Evolutionary conservation across 768 basidiomycete genomes (phyloP).

Genomic region (Mycena vitilis): DNA sequence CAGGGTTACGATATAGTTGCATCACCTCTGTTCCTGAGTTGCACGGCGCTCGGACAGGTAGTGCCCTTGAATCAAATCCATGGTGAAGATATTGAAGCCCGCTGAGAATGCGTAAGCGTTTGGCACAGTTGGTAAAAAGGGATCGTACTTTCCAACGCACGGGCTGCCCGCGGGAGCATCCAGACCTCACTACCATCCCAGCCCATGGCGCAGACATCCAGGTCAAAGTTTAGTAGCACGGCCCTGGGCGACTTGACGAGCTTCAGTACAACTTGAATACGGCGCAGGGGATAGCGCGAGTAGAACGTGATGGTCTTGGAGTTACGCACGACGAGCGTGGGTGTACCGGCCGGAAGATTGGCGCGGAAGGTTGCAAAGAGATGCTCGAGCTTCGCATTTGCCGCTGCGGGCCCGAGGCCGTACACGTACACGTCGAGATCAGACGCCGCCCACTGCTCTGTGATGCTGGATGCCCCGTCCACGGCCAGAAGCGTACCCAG

Average conservation of each 20-base stretch:
- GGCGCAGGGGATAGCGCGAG: conserved; percentile 19
- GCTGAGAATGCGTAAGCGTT: conserved; percentile 3
- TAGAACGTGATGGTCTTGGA: conserved; percentile 27
- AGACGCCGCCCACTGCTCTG: conserved; percentile 1
- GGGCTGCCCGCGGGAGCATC: conserved; percentile 27
- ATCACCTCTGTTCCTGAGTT: conserved; percentile 13
- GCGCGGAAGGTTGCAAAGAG: conserved; percentile 8
- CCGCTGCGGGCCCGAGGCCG: neutral
- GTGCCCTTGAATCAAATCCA: conserved; percentile 24
- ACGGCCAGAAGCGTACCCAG: conserved; percentile 17
- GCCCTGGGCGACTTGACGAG: conserved; percentile 12
- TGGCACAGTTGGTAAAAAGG: neutral
- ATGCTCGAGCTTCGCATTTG: conserved; percentile 13
- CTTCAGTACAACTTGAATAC: conserved; percentile 27
- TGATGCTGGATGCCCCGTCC: neutral
- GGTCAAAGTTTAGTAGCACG: conserved; percentile 25
- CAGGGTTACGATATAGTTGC: no score
- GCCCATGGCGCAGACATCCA: conserved; percentile 26
- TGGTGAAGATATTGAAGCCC: conserved; percentile 19
- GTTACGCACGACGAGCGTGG: conserved; percentile 19
- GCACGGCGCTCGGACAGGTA: conserved; percentile 11
- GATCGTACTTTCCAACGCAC: conserved; percentile 25
- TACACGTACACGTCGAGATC: conserved; percentile 27
- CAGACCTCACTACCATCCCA: conserved; percentile 19
- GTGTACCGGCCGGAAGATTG: conserved; percentile 8